phyloP scores from a whole-genome alignment of 2,329 filamentous ascomycete species.

The Huntiella abstrusa region DNA sequence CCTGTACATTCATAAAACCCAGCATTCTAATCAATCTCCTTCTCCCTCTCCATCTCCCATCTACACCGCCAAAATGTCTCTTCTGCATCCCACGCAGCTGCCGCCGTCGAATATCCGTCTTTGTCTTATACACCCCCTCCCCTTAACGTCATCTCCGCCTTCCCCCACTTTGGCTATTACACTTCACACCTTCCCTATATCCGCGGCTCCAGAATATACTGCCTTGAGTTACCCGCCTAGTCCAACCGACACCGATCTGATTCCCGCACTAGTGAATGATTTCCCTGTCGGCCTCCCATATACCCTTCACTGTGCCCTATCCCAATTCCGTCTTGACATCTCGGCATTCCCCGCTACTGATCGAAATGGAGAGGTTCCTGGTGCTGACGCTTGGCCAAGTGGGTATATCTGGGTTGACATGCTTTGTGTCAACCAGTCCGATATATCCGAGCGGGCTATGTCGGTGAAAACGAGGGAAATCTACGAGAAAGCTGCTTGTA shows the following conservation, averaged over 20 bases:
- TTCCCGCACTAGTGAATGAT: conserved; percentile 14
- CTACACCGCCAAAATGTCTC: not conserved
- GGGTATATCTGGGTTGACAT: conserved; percentile 15
- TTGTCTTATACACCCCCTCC: not conserved
- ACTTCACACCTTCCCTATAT: conserved; percentile 8
- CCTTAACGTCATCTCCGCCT: not conserved
- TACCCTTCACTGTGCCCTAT: conserved; percentile 16
- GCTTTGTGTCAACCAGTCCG: conserved; percentile 15
- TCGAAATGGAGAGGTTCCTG: not conserved
- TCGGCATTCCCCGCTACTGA: not conserved
- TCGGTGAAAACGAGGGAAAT: conserved; percentile 7
- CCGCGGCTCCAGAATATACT: conserved; percentile 12
- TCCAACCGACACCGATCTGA: too few species aligned
- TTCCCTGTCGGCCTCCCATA: conserved; percentile 13
- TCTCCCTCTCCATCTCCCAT: not conserved
- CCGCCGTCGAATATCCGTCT: not conserved
- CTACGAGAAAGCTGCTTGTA: conserved; percentile 13
- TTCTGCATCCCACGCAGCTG: not conserved
- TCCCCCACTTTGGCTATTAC: conserved; percentile 1
- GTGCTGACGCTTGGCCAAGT: conserved; percentile 8
- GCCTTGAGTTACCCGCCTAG: conserved; percentile 15
- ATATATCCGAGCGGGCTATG: conserved; percentile 10
- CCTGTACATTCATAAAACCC: not conserved
- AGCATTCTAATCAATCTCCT: not conserved
- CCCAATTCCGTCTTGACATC: conserved; percentile 14